Evolutionary conservation across 23 red algal species (phyloP).

Genomic region (Gracilariopsis chorda): DNA sequence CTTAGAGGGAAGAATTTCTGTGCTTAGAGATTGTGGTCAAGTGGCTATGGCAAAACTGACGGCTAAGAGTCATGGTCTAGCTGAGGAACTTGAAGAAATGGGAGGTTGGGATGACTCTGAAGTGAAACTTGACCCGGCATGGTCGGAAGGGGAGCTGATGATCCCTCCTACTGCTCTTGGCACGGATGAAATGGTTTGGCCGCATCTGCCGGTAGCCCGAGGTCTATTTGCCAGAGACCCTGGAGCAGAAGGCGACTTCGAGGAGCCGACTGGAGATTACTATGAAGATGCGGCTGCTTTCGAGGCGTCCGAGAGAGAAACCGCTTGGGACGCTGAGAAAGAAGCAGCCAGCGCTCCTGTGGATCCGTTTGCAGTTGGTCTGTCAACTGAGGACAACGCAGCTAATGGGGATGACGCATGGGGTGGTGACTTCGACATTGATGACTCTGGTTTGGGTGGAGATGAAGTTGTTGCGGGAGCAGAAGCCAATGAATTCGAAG

Average conservation of each 20-base stretch:
- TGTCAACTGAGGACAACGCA: constrained; percentile 36
- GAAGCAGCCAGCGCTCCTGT: constrained; percentile 24
- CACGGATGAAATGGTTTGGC: constrained; percentile 68
- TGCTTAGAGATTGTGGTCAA: constrained; percentile 85
- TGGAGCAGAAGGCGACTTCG: constrained; percentile 74
- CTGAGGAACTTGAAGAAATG: constrained; percentile 60
- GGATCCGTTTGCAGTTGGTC: constrained; percentile 81
- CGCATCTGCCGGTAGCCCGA: constrained; percentile 64
- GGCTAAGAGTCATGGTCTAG: constrained; percentile 62
- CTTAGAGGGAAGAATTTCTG: constrained; percentile 42
- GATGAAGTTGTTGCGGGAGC: constrained; percentile 4
- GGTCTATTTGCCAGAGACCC: constrained; percentile 80
- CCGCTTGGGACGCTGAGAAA: constrained; percentile 50
- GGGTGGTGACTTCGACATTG: constrained; percentile 85
- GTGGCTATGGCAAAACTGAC: constrained; percentile 72
- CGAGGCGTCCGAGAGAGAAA: constrained; percentile 73
- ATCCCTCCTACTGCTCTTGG: constrained; percentile 65
- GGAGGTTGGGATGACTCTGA: constrained; percentile 45
- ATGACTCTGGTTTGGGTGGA: constrained; percentile 13
- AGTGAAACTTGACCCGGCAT: background rate
- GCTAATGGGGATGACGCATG: constrained; percentile 62
- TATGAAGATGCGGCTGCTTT: constrained; percentile 94
- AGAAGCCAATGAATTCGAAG: constrained; percentile 48
- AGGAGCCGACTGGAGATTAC: constrained; percentile 84
- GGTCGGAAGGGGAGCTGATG: constrained; percentile 39